Evolutionary conservation across 2,329 filamentous ascomycete species (phyloP), one percentile per base, ranked within the genome.

Genomic region (Aspergillus texensis): DNA sequence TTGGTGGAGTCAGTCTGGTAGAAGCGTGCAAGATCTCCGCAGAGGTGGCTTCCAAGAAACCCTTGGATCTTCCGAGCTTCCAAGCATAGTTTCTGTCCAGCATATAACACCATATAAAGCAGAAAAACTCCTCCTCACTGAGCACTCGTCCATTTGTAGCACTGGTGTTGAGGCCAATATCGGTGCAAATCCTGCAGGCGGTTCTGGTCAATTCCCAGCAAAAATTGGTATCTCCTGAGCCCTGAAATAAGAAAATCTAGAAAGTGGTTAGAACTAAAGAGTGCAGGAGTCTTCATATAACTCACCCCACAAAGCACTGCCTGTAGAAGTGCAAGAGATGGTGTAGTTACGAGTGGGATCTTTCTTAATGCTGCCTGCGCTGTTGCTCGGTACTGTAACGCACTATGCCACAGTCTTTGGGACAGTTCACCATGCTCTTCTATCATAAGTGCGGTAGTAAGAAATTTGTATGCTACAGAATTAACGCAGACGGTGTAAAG

Each of bases 71-170:
- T 14, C 65, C 66, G 16, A 66, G 58, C 50, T 71, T 71, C 57
- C 64, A 69, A 6, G 68, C 68, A 52, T 71, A 67, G 48, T 70
- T 71, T 39, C 63, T 61, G 45, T 71, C 70, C 52, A 71, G 39
- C 32, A 62, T 68, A 41, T 71, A 71, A 56, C 68, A 71, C 68
- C 70, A 71, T 16, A 71, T 59, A 24, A 69, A 55, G 55, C 70
- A 71, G 58, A 66, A 70, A 30, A 63, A 55, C 36, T 70, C 68
- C 43, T 71, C 70, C 45, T 68, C 66, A 21, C 26, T 57, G 21
- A 30, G 28, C 6, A 2, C 16, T 39, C 52, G 19, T 32, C 46
- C 24, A 32, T 4, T 39, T 12, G 16, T 28, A 21, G 52, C 58
- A 4, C 11, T 55, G 0, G 50, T n/a, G 19, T 62, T 55, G 30